phyloP scores from a whole-genome alignment of 495 filamentous ascomycete genomes.

The Neurospora sublineolata region DNA sequence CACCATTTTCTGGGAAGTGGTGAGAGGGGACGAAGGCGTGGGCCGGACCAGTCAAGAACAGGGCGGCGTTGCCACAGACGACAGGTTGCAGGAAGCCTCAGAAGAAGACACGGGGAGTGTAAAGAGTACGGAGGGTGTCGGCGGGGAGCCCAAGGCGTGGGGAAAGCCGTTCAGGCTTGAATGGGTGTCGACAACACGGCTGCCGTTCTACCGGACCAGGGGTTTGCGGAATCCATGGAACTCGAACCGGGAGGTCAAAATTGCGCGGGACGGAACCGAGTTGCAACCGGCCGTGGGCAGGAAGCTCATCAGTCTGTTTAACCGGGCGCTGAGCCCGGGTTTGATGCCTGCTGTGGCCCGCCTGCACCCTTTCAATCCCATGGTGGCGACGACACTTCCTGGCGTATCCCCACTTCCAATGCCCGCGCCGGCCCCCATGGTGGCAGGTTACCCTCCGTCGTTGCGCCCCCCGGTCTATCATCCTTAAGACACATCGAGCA shows the following conservation, averaged over 20 bases:
- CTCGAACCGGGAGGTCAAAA: conserved; percentile 89
- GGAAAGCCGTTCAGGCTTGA: conserved; percentile 88
- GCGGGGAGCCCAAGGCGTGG: conserved; percentile 51
- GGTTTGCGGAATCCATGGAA: conserved; percentile 96
- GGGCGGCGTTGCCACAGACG: conserved; percentile 23
- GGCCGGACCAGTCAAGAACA: conserved; percentile 27
- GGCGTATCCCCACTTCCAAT: conserved; percentile 1
- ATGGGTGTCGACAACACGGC: conserved; percentile 75
- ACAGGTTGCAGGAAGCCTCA: conserved; percentile 15
- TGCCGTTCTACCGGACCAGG: conserved; percentile 85
- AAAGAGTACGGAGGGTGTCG: conserved; percentile 25
- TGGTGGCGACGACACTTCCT: conserved; percentile 3
- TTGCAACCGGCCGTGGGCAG: conserved; percentile 75
- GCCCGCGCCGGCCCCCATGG: conserved; percentile 3
- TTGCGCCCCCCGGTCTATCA: not conserved
- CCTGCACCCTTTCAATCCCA: conserved; percentile 3
- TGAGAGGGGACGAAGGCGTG: conserved; percentile 37
- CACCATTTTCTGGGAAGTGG: conserved; percentile 95
- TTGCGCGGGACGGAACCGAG: conserved; percentile 91
- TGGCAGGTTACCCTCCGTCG: conserved; percentile 6
- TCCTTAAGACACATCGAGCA: not conserved
- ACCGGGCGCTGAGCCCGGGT: conserved; percentile 39
- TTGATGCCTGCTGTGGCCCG: conserved; percentile 10
- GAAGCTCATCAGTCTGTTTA: conserved; percentile 68
- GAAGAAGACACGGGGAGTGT: conserved; percentile 19